Base-by-base conservation (phyloP, 768 basidiomycete genomes). In the Suillus clintonianus region DNA sequence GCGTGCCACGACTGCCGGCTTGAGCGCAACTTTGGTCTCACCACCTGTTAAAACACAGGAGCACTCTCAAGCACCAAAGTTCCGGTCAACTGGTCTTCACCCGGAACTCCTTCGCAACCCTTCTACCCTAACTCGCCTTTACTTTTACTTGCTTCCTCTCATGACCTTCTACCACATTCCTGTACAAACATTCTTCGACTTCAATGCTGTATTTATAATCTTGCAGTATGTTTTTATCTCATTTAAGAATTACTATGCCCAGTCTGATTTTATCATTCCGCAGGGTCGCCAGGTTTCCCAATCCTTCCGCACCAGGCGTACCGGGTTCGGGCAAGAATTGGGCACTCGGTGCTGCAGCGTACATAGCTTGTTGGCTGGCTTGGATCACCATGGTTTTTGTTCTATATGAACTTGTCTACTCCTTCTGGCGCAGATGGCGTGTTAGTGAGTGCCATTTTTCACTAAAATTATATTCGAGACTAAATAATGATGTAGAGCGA, bases 181-280 rank as follows among this genome's bases (percentile, higher is more conserved):
- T 30, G 73, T 92, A 10, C 93, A 95, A 74, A 87, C 89, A 1
- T 95, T 90, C 72, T 88, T 96, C 74, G 95, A 97, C 72, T 94
- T 95, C 75, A 95, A 95, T 74, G 87, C 89, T 68, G 87, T 90
- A 67, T 96, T 88, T 78, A 87, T 94, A 68, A 74, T 95, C 69
- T 72, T 94, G 47, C 87, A 94, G 93, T 95, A 71, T 79, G 94
- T 89, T 15, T 62, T 43, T 36, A 45, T 62, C 79, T 24, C 48
- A 50, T 43, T 51, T 60, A 62, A 42, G 58, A 11, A 17, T 57
- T 15, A 37, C 5, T 17, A 24, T 22, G 55, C 36, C 3, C 36
- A 39, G 59, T 41, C 62, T 41, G 2, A 39, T 60, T 43, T 61
- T 39, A 22, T 54, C 36, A 24, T 64, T 30, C 53, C 37, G 1